These are phyloP conservation scores for Hypoxylon sp. DNA, from an alignment of 2,329 filamentous ascomycete species.

Conservation along the genomic window DNA sequence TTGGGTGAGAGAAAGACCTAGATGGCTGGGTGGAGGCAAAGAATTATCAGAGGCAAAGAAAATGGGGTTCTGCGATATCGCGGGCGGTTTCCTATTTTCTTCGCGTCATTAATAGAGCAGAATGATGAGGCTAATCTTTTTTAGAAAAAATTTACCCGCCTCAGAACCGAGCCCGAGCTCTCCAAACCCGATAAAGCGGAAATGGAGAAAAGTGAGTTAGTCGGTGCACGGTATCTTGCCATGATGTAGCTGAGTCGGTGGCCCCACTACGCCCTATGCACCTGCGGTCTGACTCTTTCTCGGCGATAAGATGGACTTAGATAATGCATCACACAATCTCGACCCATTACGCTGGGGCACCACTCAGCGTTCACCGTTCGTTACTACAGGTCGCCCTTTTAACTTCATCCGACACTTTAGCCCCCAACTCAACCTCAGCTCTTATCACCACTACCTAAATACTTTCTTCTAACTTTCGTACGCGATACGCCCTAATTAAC, in stretches of 20 bases:
- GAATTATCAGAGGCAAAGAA: slow-evolving; percentile 22
- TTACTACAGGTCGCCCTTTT: slow-evolving; percentile 13
- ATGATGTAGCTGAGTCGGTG: slow-evolving; percentile 38
- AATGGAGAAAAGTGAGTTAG: slow-evolving; percentile 26
- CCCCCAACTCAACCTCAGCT: slow-evolving; percentile 17
- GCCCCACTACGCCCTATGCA: slow-evolving; percentile 15
- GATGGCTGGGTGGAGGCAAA: slow-evolving; percentile 20
- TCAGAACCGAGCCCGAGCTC: slow-evolving; percentile 37
- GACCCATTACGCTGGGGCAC: slow-evolving; percentile 27
- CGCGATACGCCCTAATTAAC: slow-evolving; percentile 15
- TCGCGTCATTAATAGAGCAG: slow-evolving; percentile 46
- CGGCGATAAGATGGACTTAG: slow-evolving; percentile 47
- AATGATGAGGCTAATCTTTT: slow-evolving; percentile 39
- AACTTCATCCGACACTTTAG: slow-evolving; percentile 23
- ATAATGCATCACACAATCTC: slow-evolving; percentile 37
- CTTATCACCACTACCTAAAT: slow-evolving; percentile 14
- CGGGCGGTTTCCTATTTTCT: slow-evolving; percentile 26
- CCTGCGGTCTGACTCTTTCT: slow-evolving; percentile 35
- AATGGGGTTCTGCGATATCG: slow-evolving; percentile 26
- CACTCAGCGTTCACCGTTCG: slow-evolving; percentile 10
- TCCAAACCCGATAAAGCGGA: slow-evolving; percentile 31
- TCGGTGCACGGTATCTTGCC: slow-evolving; percentile 24
- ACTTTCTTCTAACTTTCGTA: neutral
- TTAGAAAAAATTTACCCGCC: slow-evolving; percentile 37
- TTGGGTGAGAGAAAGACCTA: slow-evolving; percentile 5